Evolutionary conservation across 2,329 filamentous ascomycete species (phyloP), one percentile per base, ranked within the genome.

Genomic region (Cladosporium sp.): DNA sequence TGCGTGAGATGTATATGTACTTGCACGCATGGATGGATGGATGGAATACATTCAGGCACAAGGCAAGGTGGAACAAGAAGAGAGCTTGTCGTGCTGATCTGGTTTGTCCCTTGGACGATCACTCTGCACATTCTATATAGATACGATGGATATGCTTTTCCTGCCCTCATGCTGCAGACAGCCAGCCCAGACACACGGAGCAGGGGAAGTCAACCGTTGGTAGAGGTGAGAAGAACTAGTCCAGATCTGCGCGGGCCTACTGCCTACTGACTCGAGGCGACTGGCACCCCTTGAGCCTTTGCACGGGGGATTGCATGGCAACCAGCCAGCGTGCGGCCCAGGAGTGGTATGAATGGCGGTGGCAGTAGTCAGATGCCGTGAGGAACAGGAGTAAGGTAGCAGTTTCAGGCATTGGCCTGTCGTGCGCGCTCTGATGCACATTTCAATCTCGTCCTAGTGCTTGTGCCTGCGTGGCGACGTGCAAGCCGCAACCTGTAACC

Each of bases 51-150:
- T 29, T 10, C 23, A 16, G 37, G 37, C 18, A 44, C 18, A 44
- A 44, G 37, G 49, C 49, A 26, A 28, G 8, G 29, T 57, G 55
- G 55, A 57, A 57, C 55, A 40, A 57, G 55, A 31, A 57, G 55
- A 57, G 55, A 33, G 40, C 40, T 46, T 46, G n/a, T 21, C 6
- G 3, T n/a, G 40, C 40, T 46, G 40, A 46, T 46, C 40, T 46
- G n/a, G n/a, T 21, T 46, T 46, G n/a, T 12, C 52, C 52, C 29
- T 55, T 29, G 28, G 55, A 26, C 33, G 55, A 57, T 57, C 55
- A 33, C 23, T 57, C 55, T 57, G 55, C 55, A 57, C 29, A 28
- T 18, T 10, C 40, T 16, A 46, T 21, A 21, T 46, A 5, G n/a
- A 46, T 23, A 21, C n/a, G n/a, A 46, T 21, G n/a, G n/a, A 23